Base-by-base conservation (phyloP, 805 yeast species). In the Ogataea saltuana region DNA sequence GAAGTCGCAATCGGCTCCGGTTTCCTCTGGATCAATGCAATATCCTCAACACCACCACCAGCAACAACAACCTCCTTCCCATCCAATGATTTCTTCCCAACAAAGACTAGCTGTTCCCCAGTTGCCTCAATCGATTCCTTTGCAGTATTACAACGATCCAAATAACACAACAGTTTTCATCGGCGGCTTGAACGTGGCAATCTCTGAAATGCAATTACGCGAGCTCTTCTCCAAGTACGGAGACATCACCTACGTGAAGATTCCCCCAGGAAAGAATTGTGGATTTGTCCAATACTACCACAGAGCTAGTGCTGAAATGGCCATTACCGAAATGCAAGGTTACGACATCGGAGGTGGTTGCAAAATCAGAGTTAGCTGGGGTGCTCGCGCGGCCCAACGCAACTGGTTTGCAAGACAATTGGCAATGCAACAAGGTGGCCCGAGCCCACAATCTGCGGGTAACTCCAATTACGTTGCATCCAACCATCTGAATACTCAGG, bases 261-360 rank as follows among this genome's bases (percentile, higher is more conserved):
- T 85, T 40, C 95, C 95, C 4, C 76, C 81, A 5, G 91, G 87
- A 10, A 83, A 82, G 50, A 64, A 64, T 48, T 88, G 96, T 66
- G 96, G 96, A 1, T 88, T 90, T 67, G 88, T 89, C 41, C 95
- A 87, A 63, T 89, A 77, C 61, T 77, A 80, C 30, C 78, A 83
- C 41, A 72, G 96, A 44, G 79, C 80, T 33, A 81, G 87, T 53
- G 97, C 97, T 1, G 97, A 90, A 64, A 74, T 74, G 42, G 95
- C 97, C 9, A 85, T 89, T 49, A 72, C 78, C 26, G 85, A 83
- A 50, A 85, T 89, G 95, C 96, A 89, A 65, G 96, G 96, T 8
- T 87, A 81, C 60, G 88, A 88, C 27, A 83, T 89, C 54, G 91
- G 66, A 16, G 90, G 39, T 9, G 89, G 87, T 45, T 83, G 87